Evolutionary conservation across 805 yeast genomes (phyloP), one percentile per base, ranked within the genome.

Genomic region (Zygoascus flipseniorum): DNA sequence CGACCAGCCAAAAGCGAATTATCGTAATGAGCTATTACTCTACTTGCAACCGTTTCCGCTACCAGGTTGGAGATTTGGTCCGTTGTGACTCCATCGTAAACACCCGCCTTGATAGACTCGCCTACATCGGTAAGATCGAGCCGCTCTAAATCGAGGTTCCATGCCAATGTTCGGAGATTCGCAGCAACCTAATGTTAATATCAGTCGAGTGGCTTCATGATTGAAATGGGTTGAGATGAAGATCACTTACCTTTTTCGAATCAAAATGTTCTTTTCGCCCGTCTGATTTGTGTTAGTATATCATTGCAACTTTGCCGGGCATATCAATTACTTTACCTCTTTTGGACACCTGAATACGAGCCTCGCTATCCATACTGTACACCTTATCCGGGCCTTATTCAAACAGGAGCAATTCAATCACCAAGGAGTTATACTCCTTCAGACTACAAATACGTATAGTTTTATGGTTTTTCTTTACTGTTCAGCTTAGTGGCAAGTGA

Each of bases 1-100:
- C 99, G 83, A 37, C 98, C 97, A 52, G 97, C 97, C 62, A 89
- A 77, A 44, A 83, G 82, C 28, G 97, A 97, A 64, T 92, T 90
- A 72, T 93, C 98, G n/a, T 98, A 98, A 70, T 92, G 98, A 58
- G 87, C 80, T 11, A 98, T 92, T 55, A 97, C 89, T 97, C 93
- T 88, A 67, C 85, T 86, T 44, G 98, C 98, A 54, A 97, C 95
- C 39, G 97, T 89, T 72, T 93, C 99, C 45, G 98, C 97, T 48
- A 98, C 90, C 47, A 85, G 70, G 63, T 83, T 82, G 62, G 83
- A 89, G 56, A 86, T 74, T 69, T 93, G 97, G 56, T 85, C 79
- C 52, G 98, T 93, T 65, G 92, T 89, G 51, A 93, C 99, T 65
- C 98, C 98, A 65, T 89, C 95, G 70, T 92, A 93, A 53, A 93